phyloP scores from a whole-genome alignment of 192 early-diverging fungal species.

The Glomus cerebriforme region DNA sequence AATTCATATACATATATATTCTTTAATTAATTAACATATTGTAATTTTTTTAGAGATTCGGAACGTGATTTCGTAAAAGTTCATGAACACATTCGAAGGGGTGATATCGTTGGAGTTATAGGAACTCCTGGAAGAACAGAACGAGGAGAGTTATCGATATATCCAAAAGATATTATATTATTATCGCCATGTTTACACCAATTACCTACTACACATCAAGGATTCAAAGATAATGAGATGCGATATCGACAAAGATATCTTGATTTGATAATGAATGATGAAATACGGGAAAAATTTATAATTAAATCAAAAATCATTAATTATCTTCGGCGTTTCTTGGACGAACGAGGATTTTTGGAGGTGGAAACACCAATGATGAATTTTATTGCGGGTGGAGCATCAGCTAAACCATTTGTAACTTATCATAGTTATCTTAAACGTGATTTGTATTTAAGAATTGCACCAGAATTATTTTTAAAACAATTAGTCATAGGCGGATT shows the following conservation, averaged over 20 bases:
- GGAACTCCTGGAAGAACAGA: constrained; percentile 90
- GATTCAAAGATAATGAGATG: constrained; percentile 95
- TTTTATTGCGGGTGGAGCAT: constrained; percentile 94
- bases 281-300: constrained; percentile 93
- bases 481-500: constrained; percentile 97
- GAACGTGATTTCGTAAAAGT: constrained; percentile 75
- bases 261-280: constrained; percentile 98
- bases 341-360: constrained; percentile 93
- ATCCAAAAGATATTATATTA: constrained; percentile 83
- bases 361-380: constrained; percentile 99
- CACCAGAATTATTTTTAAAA: constrained; percentile 97
- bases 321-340: constrained; percentile 93
- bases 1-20: not conserved
- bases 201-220: constrained; percentile 91
- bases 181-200: constrained; percentile 94
- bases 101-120: constrained; percentile 95
- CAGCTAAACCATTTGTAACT: constrained; percentile 98
- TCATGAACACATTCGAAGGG: constrained; percentile 83
- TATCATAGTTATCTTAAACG: constrained; percentile 99
- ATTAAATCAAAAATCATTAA: constrained; percentile 91
- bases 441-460: constrained; percentile 97
- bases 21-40: not conserved
- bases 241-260: constrained; percentile 98
- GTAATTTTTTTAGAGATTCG: constrained; percentile 41
- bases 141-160: constrained; percentile 93